Evolutionary conservation across 306 rosid genomes (phyloP).

Genomic region (Carpinus fangiana): DNA sequence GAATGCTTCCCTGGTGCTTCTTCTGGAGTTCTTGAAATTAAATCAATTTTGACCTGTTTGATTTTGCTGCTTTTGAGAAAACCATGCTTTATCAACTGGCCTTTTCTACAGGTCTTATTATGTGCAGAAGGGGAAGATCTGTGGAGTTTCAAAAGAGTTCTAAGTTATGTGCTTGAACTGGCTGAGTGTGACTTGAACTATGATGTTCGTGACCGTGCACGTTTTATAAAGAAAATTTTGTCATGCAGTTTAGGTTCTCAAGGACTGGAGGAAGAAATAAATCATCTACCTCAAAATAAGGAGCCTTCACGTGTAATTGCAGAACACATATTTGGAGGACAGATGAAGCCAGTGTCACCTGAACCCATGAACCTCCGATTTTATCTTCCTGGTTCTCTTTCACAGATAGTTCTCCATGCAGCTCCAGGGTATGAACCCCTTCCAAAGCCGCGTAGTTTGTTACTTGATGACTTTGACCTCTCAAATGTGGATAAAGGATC

Average conservation of each 20-base stretch:
- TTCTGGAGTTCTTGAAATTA: background rate
- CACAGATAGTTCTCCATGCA: conserved; percentile 94
- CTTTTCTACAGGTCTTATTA: conserved; percentile 63
- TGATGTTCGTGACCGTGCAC: conserved; percentile 87
- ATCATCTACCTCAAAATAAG: conserved; percentile 29
- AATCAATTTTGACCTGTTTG: background rate
- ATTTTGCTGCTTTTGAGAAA: background rate
- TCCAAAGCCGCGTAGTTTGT: conserved; percentile 86
- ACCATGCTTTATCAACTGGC: conserved; percentile 19
- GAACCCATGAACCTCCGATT: conserved; percentile 63
- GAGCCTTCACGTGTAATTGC: conserved; percentile 56
- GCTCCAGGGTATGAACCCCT: conserved; percentile 99
- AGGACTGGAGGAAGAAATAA: conserved; percentile 37
- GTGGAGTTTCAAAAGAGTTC: conserved; percentile 44
- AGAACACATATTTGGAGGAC: conserved; percentile 58
- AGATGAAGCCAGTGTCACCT: conserved; percentile 43
- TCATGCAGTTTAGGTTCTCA: conserved; percentile 53
- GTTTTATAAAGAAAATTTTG: conserved; percentile 60
- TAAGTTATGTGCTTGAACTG: conserved; percentile 74
- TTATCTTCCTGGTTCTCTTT: conserved; percentile 97
- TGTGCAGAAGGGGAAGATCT: conserved; percentile 53
- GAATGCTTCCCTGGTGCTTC: background rate
- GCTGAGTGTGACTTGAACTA: conserved; percentile 77
- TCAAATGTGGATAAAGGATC: conserved; percentile 11
- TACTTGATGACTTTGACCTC: conserved; percentile 33